These are phyloP conservation scores for Ampelocalamus luodianensis DNA, from an alignment of 176 grass and related monocot species.

Conservation along the genomic window DNA sequence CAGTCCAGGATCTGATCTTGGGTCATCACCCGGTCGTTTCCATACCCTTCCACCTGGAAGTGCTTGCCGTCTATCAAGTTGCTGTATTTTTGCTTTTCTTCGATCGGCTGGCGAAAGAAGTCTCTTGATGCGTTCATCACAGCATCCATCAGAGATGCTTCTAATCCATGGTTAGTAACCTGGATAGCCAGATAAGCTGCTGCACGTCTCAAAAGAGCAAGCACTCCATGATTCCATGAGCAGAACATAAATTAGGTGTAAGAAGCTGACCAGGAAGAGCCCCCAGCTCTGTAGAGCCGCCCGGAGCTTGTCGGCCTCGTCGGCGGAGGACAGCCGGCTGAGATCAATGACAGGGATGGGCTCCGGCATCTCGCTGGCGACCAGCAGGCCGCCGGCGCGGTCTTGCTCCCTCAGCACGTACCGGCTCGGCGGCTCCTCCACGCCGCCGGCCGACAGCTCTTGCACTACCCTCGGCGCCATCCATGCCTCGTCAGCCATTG, in stretches of 20 bases:
- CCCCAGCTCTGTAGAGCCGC: constrained; percentile 56
- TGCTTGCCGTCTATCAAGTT: constrained; percentile 60
- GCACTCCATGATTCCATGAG: no score
- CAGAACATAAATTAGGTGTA: no score
- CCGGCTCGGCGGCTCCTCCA: constrained; percentile 44
- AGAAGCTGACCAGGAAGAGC: constrained; percentile 41
- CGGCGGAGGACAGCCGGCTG: constrained; percentile 18
- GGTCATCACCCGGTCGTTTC: constrained; percentile 51
- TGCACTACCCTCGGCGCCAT: constrained; percentile 33
- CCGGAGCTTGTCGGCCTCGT: constrained; percentile 52
- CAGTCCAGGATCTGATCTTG: constrained; percentile 63
- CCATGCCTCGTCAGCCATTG: not conserved
- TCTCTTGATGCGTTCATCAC: constrained; percentile 38
- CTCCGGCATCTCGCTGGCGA: not conserved
- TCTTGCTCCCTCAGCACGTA: constrained; percentile 34
- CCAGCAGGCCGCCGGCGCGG: not conserved
- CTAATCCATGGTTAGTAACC: constrained; percentile 19
- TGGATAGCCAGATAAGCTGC: not conserved
- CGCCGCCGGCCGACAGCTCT: constrained; percentile 32
- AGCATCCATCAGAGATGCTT: constrained; percentile 52
- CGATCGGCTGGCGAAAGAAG: constrained; percentile 48
- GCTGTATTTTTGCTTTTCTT: constrained; percentile 55
- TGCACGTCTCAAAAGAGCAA: no score
- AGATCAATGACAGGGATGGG: constrained; percentile 45
- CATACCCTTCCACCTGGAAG: constrained; percentile 64